A percentile compares a stretch with the other conserved stretches of the same genome.
Evolutionary conservation across 371 early-diverging fungal genomes (phyloP).

Genomic region (Mortierella sp.): DNA sequence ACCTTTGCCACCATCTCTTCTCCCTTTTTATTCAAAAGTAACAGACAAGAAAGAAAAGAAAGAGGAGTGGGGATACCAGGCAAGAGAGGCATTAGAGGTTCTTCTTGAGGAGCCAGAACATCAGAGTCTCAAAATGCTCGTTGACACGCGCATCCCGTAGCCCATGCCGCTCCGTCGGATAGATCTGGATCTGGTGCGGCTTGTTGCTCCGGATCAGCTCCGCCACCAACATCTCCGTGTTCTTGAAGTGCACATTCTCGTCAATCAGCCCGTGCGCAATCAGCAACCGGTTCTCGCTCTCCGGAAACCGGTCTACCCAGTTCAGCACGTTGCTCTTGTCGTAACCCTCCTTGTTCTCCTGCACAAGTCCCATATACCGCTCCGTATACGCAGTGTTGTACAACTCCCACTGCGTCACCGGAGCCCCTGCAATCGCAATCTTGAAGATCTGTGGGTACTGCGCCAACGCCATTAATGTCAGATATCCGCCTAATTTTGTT

Average conservation of each 20-base stretch:
- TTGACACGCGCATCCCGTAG: conserved; percentile 75
- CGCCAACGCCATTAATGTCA: conserved; percentile 78
- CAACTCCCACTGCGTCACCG: conserved; percentile 80
- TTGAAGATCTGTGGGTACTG: conserved; percentile 75
- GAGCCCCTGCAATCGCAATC: conserved; percentile 83
- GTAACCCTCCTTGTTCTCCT: conserved; percentile 67
- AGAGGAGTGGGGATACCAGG: no score
- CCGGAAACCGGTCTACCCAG: conserved; percentile 71
- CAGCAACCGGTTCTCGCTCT: conserved; percentile 75
- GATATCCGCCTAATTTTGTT: conserved; percentile 70
- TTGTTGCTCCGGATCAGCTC: conserved; percentile 70
- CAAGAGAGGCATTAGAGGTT: conserved; percentile 67
- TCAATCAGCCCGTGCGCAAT: conserved; percentile 86
- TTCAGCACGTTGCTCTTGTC: conserved; percentile 65
- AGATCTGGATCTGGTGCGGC: conserved; percentile 76
- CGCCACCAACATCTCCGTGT: conserved; percentile 73
- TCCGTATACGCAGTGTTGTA: conserved; percentile 89
- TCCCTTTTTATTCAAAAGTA: no score
- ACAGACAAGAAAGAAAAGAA: background rate
- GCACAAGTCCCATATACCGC: conserved; percentile 78
- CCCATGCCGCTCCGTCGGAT: conserved; percentile 85
- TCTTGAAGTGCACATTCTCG: conserved; percentile 86
- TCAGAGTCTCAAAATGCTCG: conserved; percentile 86
- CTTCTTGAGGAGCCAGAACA: conserved; percentile 79
- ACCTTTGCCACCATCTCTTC: background rate